Base-by-base conservation (phyloP, 2,329 filamentous ascomycete genomes). In the Sporothrix sp. region DNA sequence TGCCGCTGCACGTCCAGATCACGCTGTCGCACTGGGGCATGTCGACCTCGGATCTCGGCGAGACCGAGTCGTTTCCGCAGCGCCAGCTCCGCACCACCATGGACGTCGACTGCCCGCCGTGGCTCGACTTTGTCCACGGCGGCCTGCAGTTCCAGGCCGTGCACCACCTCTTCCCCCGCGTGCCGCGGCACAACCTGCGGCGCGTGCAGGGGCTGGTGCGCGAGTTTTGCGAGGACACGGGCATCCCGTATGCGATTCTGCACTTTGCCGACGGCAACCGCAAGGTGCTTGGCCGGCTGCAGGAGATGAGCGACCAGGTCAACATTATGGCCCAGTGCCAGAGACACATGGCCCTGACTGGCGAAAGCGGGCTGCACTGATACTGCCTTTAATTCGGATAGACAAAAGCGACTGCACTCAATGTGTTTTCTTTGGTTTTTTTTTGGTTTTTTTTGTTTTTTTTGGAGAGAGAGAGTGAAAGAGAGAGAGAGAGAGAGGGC, bases 11-110 rank as follows among this genome's bases (percentile, higher is more conserved):
- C 61, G 72, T 85, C 2, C 83, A 86, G 58, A 85, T 87, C 62
- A 85, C 82, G 0, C 74, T 86, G 8, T 82, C 77, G 1, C 83
- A 87, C 65, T 86, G 82, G 71, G 82, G 78, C 53, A 87, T 85
- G 82, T 79, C 78, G 21, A 84, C 79, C 2, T 67, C 76, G 0
- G 79, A 85, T 55, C 70, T 84, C 2, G 81, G 81, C 53, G 73
- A 78, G 42, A 68, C 71, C 50, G 82, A 86, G 61, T 82, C 79
- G 1, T 86, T 85, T 60, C 71, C 82, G 0, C 81, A 85, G 66
- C 79, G 79, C 59, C 82, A 84, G 72, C 68, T 86, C 33, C 74
- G 82, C 39, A 86, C 82, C 3, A 85, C 82, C 23, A 84, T 86
- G 81, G 83, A 87, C 59, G 78, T 87, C 43, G 81, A 84, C 58